Base-by-base conservation (phyloP, 2,329 filamentous ascomycete species). In the Talaromyces sp. region DNA sequence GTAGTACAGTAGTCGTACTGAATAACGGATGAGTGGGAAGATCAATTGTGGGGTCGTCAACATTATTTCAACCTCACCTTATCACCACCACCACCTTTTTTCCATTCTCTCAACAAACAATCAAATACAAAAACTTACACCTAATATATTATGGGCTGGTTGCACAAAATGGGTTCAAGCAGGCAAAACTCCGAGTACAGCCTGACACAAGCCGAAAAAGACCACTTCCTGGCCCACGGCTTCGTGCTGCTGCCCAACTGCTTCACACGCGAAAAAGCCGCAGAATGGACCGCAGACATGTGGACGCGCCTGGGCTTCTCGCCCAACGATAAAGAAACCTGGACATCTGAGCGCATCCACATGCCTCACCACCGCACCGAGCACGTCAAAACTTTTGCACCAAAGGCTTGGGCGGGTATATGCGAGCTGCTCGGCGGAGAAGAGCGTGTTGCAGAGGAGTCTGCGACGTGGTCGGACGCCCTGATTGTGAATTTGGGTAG, bases 401-500 rank as follows among this genome's bases (percentile, higher is more conserved):
- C 88, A 0, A 83, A 83, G 63, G 87, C 86, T 2, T 90, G 87
- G 87, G 75, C 79, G 0, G 87, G 86, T 18, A 89, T 90, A 64
- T 86, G 84, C 71, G 83, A 88, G 71, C 80, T 90, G 9, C 83
- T 87, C 61, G 87, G 87, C 59, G 87, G 87, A 61, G 83, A 87
- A 64, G 82, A 83, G 36, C 79, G 81, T 7, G 74, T 88, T 36
- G 70, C 74, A 1, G 74, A 77, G 4, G 70, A 75, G 27, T 82
- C 79, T 31, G 79, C 80, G n/a, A 70, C 75, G n/a, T 90, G 88
- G 87, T 81, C 81, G 65, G 88, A 90, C 75, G 82, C 82, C 4
- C 82, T 90, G 61, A 90, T 90, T 67, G 86, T 90, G 47, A 90
- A 90, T 72, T 80, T 90, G 7, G 88, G 88, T 12, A 85, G 80